These are phyloP conservation scores for Pythium biforme DNA, from an alignment of 352 stramenopile species.

Conservation along the genomic window DNA sequence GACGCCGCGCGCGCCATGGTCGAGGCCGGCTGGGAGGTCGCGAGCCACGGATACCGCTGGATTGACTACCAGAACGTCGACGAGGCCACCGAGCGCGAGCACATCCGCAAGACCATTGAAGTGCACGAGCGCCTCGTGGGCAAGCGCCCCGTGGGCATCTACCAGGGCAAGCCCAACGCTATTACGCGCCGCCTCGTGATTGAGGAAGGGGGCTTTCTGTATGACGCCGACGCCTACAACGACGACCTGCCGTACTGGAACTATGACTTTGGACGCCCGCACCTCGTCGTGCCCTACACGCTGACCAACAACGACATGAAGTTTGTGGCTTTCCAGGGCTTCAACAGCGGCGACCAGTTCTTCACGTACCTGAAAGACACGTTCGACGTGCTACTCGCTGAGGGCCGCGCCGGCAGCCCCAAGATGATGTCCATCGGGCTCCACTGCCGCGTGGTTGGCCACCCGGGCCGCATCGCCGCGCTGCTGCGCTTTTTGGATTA, in stretches of 20 bases:
- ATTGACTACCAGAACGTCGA: conserved; percentile 96
- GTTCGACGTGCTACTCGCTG: conserved; percentile 86
- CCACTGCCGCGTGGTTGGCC: conserved; percentile 90
- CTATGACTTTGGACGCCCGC: conserved; percentile 81
- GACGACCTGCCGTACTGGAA: conserved; percentile 97
- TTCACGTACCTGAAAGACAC: conserved; percentile 92
- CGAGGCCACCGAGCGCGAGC: conserved; percentile 88
- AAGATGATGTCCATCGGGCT: conserved; percentile 97
- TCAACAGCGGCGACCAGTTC: conserved; percentile 93
- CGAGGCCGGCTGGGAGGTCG: conserved; percentile 91
- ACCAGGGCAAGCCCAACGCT: conserved; percentile 94
- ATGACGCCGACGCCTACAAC: conserved; percentile 95
- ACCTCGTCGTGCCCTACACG: conserved; percentile 96
- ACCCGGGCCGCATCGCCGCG: conserved; percentile 87
- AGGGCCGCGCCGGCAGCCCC: conserved; percentile 79
- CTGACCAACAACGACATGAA: conserved; percentile 97
- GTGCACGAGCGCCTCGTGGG: conserved; percentile 90
- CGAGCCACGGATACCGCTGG: conserved; percentile 94
- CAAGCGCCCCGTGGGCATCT: conserved; percentile 92
- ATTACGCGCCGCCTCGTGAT: conserved; percentile 91
- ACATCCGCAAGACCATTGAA: conserved; percentile 91
- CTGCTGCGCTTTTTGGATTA: conserved; percentile 94
- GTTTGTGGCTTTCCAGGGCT: conserved; percentile 91
- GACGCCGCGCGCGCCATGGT: conserved; percentile 89
- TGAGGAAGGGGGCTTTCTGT: conserved; percentile 93